These are phyloP conservation scores for Xylaria sp. DNA, from an alignment of 2,329 filamentous ascomycete species.

Conservation along the genomic window DNA sequence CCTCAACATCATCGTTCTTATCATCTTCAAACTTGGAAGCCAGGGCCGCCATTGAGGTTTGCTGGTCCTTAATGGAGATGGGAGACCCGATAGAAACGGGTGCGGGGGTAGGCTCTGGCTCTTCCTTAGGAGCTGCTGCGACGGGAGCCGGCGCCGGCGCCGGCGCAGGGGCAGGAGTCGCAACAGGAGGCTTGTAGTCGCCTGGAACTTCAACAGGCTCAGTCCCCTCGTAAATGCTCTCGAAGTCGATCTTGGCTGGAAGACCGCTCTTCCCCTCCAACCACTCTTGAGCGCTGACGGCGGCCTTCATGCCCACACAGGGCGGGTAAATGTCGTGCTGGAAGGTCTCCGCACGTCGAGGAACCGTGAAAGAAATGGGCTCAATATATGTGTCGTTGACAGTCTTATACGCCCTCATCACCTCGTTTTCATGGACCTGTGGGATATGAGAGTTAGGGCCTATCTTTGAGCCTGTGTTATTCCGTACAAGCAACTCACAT, in stretches of 20 bases:
- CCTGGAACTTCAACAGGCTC: constrained; percentile 71
- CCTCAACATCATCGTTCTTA: constrained; percentile 56
- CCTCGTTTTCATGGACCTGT: constrained; percentile 87
- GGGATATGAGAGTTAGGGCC: constrained; percentile 6
- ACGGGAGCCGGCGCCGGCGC: constrained; percentile 40
- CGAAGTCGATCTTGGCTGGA: constrained; percentile 88
- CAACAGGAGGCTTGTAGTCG: constrained; percentile 57
- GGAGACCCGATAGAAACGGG: constrained; percentile 52
- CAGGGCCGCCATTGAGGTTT: constrained; percentile 77
- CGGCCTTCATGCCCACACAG: constrained; percentile 71
- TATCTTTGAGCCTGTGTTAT: not conserved
- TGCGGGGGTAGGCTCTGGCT: constrained; percentile 46
- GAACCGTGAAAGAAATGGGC: constrained; percentile 95
- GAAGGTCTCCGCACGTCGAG: constrained; percentile 87
- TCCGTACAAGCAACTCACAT: constrained; percentile 47
- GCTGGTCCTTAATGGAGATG: constrained; percentile 75
- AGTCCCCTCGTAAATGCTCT: constrained; percentile 81
- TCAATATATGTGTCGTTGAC: constrained; percentile 93
- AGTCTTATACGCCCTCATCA: constrained; percentile 95
- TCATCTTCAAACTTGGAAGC: constrained; percentile 82
- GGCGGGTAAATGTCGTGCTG: constrained; percentile 97
- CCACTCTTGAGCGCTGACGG: constrained; percentile 77
- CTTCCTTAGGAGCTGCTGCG: constrained; percentile 47
- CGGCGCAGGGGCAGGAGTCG: constrained; percentile 30
- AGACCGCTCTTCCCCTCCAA: constrained; percentile 75